Evolutionary conservation across 1,284 basidiomycete species (phyloP), one percentile per base, ranked within the genome.

Genomic region (Rhodotorula sp.): DNA sequence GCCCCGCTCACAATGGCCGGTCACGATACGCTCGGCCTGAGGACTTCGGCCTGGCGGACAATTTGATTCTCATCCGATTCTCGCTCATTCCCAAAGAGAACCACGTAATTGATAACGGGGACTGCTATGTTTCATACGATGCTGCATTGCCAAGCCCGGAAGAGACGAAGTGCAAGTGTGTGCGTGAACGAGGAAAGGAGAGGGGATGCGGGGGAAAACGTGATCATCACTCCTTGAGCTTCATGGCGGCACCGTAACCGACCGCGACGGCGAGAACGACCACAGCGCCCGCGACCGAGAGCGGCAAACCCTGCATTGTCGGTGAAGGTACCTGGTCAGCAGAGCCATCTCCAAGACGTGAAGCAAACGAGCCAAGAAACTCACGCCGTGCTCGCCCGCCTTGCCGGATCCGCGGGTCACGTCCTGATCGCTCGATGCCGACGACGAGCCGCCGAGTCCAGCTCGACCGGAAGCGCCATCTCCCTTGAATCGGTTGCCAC

Each of bases 231-330:
- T 74, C 67, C 47, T 74, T 77, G 66, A 78, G 57, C 69, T 77
- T 75, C 72, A 75, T 58, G 31, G 76, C 67, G 15, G 80, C 74
- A 16, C 79, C 77, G 46, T 78, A 78, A 56, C 78, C 80, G 48
- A 78, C 79, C 20, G 78, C 78, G 43, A 80, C 78, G n/a, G 78
- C 80, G 58, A 80, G 68, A 20, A 81, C 70, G 34, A 79, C 78
- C 48, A 80, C 77, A 5, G 74, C 78, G n/a, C 75, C 79, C 5
- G 76, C 79, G 39, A 78, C 75, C 59, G 74, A 78, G 67, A 76
- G 63, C n/a, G 69, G 71, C 16, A 79, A n/a, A 26, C 72, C 70
- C 14, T 73, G 58, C 20, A 51, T 61, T 16, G 26, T 6, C 18
- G 39, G 52, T 21, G 31, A 3, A 6, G 12, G 62, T 1, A 34